These are phyloP conservation scores for Kwoniella pini DNA, from an alignment of 768 basidiomycete genomes.

Conservation along the genomic window DNA sequence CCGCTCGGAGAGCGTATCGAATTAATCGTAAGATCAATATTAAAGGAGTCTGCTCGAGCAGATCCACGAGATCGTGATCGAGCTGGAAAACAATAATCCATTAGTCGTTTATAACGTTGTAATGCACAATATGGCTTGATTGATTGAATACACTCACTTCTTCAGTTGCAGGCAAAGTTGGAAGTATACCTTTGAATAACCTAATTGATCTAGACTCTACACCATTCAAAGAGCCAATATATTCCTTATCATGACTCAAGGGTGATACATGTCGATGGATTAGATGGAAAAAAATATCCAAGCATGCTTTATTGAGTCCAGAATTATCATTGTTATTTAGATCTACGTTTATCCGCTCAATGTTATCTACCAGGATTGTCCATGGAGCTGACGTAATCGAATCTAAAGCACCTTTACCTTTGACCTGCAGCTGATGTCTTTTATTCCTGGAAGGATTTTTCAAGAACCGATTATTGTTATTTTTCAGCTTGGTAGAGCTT, in stretches of 20 bases:
- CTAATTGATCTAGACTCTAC: conserved; percentile 1
- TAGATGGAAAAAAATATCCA: background rate
- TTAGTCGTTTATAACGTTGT: too few relatives aligned
- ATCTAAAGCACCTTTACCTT: too few relatives aligned
- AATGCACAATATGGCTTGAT: too few relatives aligned
- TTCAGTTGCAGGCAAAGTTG: too few relatives aligned
- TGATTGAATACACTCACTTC: too few relatives aligned
- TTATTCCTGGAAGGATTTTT: background rate
- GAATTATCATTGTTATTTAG: background rate
- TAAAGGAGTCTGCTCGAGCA: background rate
- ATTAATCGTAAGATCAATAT: conserved; percentile 4
- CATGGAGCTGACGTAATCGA: background rate
- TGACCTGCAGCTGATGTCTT: background rate
- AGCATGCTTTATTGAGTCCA: background rate
- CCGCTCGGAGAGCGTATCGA: background rate
- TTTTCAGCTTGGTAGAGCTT: too few relatives aligned
- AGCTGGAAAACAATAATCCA: background rate
- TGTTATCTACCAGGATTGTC: conserved; percentile 3
- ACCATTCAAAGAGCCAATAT: conserved; percentile 4
- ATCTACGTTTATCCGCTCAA: too few relatives aligned
- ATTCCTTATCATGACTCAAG: conserved; percentile 2
- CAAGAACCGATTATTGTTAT: too few relatives aligned
- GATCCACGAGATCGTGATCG: background rate
- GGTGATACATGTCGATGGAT: background rate
- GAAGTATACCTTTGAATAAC: background rate